Base-by-base conservation (phyloP, 257 asterid genomes). In the Solanum etuberosum region DNA sequence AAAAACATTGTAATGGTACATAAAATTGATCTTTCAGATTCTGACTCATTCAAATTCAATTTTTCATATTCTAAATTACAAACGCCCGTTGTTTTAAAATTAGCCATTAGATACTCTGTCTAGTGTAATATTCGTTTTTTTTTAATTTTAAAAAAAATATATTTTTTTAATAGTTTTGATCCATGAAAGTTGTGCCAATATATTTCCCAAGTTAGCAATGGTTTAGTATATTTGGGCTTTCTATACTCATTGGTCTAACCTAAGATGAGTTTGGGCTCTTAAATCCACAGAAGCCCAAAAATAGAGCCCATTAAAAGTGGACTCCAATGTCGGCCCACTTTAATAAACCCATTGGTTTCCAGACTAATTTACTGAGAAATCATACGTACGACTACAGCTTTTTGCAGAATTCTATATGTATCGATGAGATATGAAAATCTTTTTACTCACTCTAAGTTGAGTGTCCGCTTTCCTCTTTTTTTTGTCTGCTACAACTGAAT, bases 151-250 rank as follows among this genome's bases (percentile, higher is more conserved):
- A 0, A 4, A 20, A 7, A 57, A 61, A 23, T 3, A 23, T 2
- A n/a, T 1, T 10, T 5, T 72, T 23, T 11, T 23, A 74, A 74
- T 74, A 38, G 11, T 23, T 74, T 5, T 76, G 23, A 7, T 13
- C 18, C 18, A 74, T 74, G 6, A 25, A 76, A n/a, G 11, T 38
- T 37, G 6, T 37, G 54, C 16, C 46, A 35, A 5, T 21, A 20
- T 38, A 21, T 23, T 37, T 35, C 14, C n/a, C 37, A 42, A 77
- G 61, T 77, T 43, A 40, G 15, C n/a, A 0, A 42, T 77, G 37
- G 57, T 77, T 77, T 42, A 42, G 15, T 42, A 77, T 42, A 40
- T 77, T 78, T 43, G 65, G 65, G 65, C 65, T 78, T 78, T 43
- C 65, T 32, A 73, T 29, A 78, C 84, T 15, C 38, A 78, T 78